Percentiles rank a stretch among this genome's conserved stretches.
These are phyloP conservation scores for Salmacisia buchloeana DNA, from an alignment of 1,284 basidiomycete genomes.

Conservation along the genomic window DNA sequence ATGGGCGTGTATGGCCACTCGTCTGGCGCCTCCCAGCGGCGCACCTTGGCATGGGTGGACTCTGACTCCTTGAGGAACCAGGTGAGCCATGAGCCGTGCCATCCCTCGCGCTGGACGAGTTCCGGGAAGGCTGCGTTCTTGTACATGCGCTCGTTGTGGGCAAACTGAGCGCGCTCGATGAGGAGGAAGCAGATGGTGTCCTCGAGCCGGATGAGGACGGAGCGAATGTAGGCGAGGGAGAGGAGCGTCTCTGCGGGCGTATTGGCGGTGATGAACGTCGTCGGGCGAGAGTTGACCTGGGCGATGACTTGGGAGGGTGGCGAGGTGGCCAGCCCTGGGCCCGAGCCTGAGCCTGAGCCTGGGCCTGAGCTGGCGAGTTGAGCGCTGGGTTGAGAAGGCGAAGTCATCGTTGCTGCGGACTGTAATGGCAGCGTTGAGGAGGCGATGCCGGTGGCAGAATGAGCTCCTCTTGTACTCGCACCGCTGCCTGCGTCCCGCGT, in stretches of 20 bases:
- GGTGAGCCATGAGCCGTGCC: conserved; percentile 82
- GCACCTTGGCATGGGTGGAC: conserved; percentile 63
- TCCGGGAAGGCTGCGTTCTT: conserved; percentile 66
- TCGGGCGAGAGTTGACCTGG: conserved; percentile 4
- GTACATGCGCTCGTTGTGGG: conserved; percentile 88
- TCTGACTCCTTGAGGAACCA: conserved; percentile 97
- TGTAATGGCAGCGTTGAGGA: too few species aligned
- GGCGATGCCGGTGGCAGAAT: too few species aligned
- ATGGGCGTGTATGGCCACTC: conserved; percentile 86
- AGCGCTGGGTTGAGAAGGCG: too few species aligned
- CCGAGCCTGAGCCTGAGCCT: too few species aligned
- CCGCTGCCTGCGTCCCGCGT: too few species aligned
- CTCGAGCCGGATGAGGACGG: conserved; percentile 80
- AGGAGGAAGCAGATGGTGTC: conserved; percentile 93
- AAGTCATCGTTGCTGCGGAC: too few species aligned
- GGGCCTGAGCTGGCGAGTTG: too few species aligned
- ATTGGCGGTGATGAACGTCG: conserved; percentile 3
- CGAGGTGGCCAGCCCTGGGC: too few species aligned
- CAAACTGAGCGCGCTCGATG: conserved; percentile 95
- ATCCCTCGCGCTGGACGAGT: conserved; percentile 63
- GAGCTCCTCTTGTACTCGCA: too few species aligned
- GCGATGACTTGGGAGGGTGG: background rate
- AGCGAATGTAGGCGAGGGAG: conserved; percentile 76
- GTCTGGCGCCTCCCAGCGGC: conserved; percentile 62
- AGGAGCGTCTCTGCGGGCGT: conserved; percentile 54